Base-by-base conservation (phyloP, 2,329 filamentous ascomycete species). In the Sphaerulina musiva region DNA sequence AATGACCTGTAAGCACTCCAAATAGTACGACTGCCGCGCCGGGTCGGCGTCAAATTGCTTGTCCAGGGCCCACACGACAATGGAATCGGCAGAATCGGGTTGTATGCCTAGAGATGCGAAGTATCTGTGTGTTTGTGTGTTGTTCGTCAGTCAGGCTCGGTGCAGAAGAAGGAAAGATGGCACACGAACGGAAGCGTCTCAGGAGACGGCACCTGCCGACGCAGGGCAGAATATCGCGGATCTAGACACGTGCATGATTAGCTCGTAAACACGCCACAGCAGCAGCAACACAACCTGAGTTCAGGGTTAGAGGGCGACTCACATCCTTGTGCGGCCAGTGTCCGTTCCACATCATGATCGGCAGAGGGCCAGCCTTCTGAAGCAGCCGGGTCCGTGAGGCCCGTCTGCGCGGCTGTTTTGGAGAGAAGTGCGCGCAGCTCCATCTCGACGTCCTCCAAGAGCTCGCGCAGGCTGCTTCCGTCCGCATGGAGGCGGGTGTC, bases 1-100 rank as follows among this genome's bases (percentile, higher is more conserved):
- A 50, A 88, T 78, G 45, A 77, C 73, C 60, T 79, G 76, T n/a
- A 89, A 72, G 62, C 81, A 85, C 67, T 84, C 79, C 56, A 87
- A 76, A 66, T 87, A 87, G 64, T 82, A 81, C 2, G 82, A 70
- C 14, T 73, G 72, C 56, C 80, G 79, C 17, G 62, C 59, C 17
- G 77, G 75, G 65, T 87, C 82, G 48, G 76, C 77, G 7, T 71
- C 66, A 23, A 76, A 71, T 69, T 88, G 85, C 34, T 79, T 75
- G 23, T 80, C 74, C 64, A 81, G 87, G 3, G 82, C 80, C 66
- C 82, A 85, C 29, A 76, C 70, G 14, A 89, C 70, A n/a, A 84
- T 69, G 1, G 72, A 64, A 62, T 86, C 81, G 4, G 80, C 76
- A 67, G 87, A 86, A 63, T 85, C 79, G 39, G 78, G 76, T 7